Evolutionary conservation across 2,329 filamentous ascomycete species (phyloP), one percentile per base, ranked within the genome.

Genomic region (Exophiala viscosa): DNA sequence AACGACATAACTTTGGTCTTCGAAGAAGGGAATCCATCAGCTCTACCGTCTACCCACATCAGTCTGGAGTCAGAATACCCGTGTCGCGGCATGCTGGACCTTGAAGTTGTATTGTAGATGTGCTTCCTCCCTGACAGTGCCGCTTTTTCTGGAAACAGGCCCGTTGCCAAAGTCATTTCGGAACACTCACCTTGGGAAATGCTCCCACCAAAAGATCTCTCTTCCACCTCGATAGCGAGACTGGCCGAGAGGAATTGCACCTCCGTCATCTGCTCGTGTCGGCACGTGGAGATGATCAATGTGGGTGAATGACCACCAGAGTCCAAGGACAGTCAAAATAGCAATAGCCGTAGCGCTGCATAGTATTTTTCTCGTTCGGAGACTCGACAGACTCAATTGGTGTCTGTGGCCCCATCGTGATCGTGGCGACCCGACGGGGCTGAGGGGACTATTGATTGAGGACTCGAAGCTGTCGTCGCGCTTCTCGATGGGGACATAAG

Each of bases 171-270:
- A 23, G 2, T 41, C 33, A 33, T n/a, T 11, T 2, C 13, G 9
- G n/a, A 23, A 17, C 9, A 39, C 57, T 50, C 38, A 58, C 50
- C 47, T 51, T 13, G 55, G 55, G 43, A 62, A 62, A 32, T 61
- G 50, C 48, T 62, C 60, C 60, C 60, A 61, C 60, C 60, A 62
- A 43, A 62, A 62, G 17, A 62, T 55, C 32, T 62, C 60, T 52
- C 59, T 47, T 9, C 57, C 55, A 39, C 43, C 39, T n/a, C 48
- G 46, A 34, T 52, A 28, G 3, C 47, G 36, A 4, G 59, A 60
- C 43, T 60, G 42, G 2, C 60, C 60, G 9, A 60, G 28, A 17
- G 60, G 59, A 41, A 62, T 60, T n/a, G 41, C 45, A 9, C 38
- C 49, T n/a, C 45, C 34, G 35, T 51, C 39, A 33, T 55, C 52